Conservation (phyloP, 108 stramenopile species). For the Poteriospumella lacustris region DNA sequence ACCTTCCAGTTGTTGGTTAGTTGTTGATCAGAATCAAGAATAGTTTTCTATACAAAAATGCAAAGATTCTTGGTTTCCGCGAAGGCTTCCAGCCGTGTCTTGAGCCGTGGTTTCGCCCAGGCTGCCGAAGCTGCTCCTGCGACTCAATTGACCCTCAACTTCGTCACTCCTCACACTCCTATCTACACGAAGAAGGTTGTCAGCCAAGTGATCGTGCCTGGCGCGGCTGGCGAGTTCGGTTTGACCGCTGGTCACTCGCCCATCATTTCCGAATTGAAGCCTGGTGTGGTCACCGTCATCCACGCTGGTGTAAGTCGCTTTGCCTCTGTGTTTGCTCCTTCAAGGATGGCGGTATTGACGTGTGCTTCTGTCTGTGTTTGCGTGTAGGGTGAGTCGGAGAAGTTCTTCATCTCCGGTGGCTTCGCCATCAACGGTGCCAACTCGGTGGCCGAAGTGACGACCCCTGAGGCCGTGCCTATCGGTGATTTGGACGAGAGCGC, state of each 20-base stretch:
- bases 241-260: slow-evolving; percentile 89
- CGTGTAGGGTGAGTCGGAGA: slow-evolving; percentile 66
- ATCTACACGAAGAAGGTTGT: slow-evolving; percentile 77
- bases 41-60: too few species aligned
- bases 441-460: slow-evolving; percentile 82
- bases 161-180: slow-evolving; percentile 81
- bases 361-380: background rate
- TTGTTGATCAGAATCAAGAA: too few species aligned
- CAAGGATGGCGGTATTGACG: slow-evolving; percentile 39
- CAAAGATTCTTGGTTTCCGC: too few species aligned
- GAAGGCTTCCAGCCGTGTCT: too few species aligned
- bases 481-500: slow-evolving; percentile 82
- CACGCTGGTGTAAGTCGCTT: slow-evolving; percentile 56
- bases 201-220: slow-evolving; percentile 63
- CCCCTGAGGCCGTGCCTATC: slow-evolving; percentile 88
- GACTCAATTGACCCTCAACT: slow-evolving; percentile 72
- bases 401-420: slow-evolving; percentile 92
- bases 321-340: background rate
- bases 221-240: slow-evolving; percentile 89
- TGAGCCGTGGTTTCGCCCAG: too few species aligned
- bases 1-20: too few species aligned
- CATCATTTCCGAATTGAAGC: slow-evolving; percentile 88
- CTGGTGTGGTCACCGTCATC: slow-evolving; percentile 83
- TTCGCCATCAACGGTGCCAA: slow-evolving; percentile 84
- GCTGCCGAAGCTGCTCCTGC: slow-evolving; percentile 32